Evolutionary conservation across 345 rosid genomes (phyloP).

Genomic region (Hibiscus mutabilis): DNA sequence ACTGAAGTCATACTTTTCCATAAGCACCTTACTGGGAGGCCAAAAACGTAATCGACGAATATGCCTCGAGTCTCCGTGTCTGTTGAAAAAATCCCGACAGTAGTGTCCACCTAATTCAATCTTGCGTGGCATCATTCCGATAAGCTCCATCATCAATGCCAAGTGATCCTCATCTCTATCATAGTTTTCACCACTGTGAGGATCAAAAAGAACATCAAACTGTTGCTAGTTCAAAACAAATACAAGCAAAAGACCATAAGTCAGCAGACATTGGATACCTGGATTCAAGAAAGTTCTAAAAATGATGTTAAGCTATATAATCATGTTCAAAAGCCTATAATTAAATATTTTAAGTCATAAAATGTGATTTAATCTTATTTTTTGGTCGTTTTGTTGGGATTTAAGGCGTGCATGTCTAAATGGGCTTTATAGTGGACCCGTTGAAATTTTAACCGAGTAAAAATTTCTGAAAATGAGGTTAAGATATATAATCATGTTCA

Average conservation of each 20-base stretch:
- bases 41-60: conserved; percentile 69
- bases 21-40: conserved; percentile 66
- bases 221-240: conserved; percentile 89
- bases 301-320: no score
- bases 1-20: conserved; percentile 65
- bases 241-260: conserved; percentile 93
- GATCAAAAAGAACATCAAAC: conserved; percentile 92
- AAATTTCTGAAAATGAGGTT: no score
- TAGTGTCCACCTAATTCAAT: conserved; percentile 72
- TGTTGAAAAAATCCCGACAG: conserved; percentile 77
- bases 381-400: no score
- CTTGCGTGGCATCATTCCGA: conserved; percentile 85
- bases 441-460: no score
- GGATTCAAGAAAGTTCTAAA: no score
- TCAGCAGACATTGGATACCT: conserved; percentile 83
- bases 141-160: conserved; percentile 97
- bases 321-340: no score
- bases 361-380: no score
- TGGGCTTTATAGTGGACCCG: no score
- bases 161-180: conserved; percentile 95
- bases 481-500: no score
- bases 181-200: conserved; percentile 86
- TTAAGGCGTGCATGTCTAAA: no score
- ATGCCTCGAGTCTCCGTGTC: conserved; percentile 77
- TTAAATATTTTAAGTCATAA: no score